Evolutionary conservation across 768 basidiomycete species (phyloP), one percentile per base, ranked within the genome.

Genomic region (Paxillus involutus): DNA sequence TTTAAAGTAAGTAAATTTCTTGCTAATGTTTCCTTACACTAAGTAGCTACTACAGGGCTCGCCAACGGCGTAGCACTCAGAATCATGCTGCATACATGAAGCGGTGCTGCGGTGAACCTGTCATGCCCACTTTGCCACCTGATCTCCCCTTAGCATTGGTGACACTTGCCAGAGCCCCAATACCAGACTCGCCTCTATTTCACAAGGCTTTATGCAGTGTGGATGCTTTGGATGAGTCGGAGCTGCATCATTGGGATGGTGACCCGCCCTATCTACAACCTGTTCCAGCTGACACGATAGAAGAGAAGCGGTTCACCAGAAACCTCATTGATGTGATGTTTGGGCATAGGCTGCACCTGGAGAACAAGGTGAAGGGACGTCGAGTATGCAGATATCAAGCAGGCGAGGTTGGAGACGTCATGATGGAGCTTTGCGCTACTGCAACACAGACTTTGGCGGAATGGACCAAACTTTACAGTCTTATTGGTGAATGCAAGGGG

Each of bases 271-370:
- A 54, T 8, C 6, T 32, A 26, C 42, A 29, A 17, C 52, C 21
- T 21, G 21, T 21, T 21, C 21, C 21, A 21, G 21, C 52, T 13
- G 36, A 54, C 21, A 49, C 36, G 8, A 10, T 43, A 29, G 10
- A 33, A 16, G 47, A 54, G 14, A 37, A 0, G 36, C 37, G n/a
- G 8, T 53, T 53, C 32, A 50, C 52, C 13, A 32, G 2, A 17
- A 41, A 47, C 47, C 52, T 53, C 29, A 36, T 26, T 3, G 52
- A 49, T 3, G 17, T 54, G 17, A 54, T 54, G 48, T 17, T 51
- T 16, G 47, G 48, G n/a, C 33, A 26, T 16, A 36, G 29, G 29
- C 12, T 17, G 12, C 26, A 11, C 26, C 47, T 40, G 10, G 52
- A 53, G 14, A 32, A 49, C 14, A 14, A 30, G 13, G 14, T n/a